phyloP scores from a whole-genome alignment of 768 basidiomycete species.

The Suillus brevipes region DNA sequence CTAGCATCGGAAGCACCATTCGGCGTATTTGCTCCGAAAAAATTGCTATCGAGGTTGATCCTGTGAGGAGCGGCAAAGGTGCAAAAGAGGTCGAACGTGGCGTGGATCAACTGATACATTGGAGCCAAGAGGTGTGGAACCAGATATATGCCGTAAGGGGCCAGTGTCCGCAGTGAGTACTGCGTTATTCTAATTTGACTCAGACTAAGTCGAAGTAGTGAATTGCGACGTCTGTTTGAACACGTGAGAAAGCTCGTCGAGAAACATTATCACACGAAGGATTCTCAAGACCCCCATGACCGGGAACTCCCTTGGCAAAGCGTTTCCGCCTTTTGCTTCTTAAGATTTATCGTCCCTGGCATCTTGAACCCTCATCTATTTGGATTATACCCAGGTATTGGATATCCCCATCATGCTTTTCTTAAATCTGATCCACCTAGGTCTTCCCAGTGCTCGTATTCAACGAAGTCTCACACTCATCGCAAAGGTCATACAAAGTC shows the following conservation, averaged over 20 bases:
- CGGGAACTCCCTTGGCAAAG: conserved; percentile 72
- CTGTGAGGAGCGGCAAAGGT: conserved; percentile 60
- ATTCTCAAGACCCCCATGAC: conserved; percentile 42
- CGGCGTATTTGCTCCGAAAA: conserved; percentile 71
- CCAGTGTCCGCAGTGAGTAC: conserved; percentile 73
- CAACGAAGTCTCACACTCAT: conserved; percentile 82
- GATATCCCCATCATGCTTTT: not conserved
- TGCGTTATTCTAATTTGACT: conserved; percentile 11
- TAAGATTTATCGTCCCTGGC: conserved; percentile 87
- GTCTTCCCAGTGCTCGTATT: conserved; percentile 63
- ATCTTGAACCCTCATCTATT: conserved; percentile 88
- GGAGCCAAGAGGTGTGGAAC: conserved; percentile 82
- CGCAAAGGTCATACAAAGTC: conserved; percentile 86
- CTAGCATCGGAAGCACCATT: conserved; percentile 71
- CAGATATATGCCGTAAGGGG: conserved; percentile 72
- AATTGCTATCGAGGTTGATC: conserved; percentile 82
- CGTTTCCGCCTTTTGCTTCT: conserved; percentile 87
- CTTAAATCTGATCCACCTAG: conserved; percentile 38
- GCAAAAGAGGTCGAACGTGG: conserved; percentile 65
- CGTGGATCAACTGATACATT: conserved; percentile 67
- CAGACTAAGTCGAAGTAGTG: conserved; percentile 42
- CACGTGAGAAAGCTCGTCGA: conserved; percentile 75
- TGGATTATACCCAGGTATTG: conserved; percentile 68
- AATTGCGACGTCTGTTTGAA: conserved; percentile 68
- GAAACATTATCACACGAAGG: conserved; percentile 51